Base-by-base conservation (phyloP, 2,329 filamentous ascomycete genomes). In the Beauveria rudraprayagi region DNA sequence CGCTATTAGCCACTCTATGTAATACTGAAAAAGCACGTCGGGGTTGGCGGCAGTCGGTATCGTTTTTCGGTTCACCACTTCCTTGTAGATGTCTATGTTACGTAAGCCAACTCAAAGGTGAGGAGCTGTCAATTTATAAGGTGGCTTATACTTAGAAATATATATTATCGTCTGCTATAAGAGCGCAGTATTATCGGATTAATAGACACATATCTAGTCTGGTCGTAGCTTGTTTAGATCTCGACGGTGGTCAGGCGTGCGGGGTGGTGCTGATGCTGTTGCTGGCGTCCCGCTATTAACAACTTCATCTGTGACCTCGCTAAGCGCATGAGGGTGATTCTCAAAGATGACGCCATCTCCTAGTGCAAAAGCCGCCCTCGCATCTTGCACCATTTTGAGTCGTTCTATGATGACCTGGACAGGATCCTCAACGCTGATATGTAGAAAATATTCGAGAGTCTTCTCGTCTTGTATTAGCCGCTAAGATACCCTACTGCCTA, bases 111-210 rank as follows among this genome's bases (percentile, higher is more conserved):
- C 61, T 40, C 74, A 72, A 56, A 83, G 75, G 63, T 78, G 72
- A 17, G 64, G 65, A 43, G 72, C 67, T 7, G 75, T 75, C 2
- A 83, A 66, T 64, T 81, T 80, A 65, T 80, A 72, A 0, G 77
- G 78, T 17, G 75, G 65, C 68, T 80, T 83, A 64, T 80, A 79
- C 67, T 82, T 73, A 34, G 70, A 68, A 51, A 78, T 62, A 30
- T 70, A 73, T 6, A 68, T 56, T 60, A 73, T 71, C 7, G 28
- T 62, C 5, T 61, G 66, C 10, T 16, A 58, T 9, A 46, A 5
- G 40, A 40, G 3, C 2, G 19, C 43, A 50, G 28, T 58, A 24
- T 67, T 46, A 30, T 65, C 59, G 8, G 63, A 66, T 60, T 59
- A 56, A 44, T 67, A 69, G 19, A 70, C 65, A 56, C 66, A 75